phyloP scores from a whole-genome alignment of 192 early-diverging fungal genomes.

The Coemansia sp. region DNA sequence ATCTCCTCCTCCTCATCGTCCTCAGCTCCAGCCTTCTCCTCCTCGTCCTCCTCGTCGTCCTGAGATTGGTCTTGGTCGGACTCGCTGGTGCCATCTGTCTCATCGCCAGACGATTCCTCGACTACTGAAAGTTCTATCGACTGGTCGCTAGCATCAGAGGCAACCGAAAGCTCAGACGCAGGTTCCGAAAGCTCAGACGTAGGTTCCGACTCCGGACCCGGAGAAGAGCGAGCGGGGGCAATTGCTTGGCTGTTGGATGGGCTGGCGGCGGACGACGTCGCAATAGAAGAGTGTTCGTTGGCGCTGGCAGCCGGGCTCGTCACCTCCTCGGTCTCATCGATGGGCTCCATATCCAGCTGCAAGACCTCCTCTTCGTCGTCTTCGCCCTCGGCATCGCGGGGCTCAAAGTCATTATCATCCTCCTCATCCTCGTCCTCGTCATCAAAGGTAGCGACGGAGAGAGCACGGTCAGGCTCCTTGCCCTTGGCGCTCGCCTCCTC shows the following conservation, averaged over 20 bases:
- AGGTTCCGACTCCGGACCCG: not conserved
- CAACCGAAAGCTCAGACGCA: not conserved
- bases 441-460: not conserved
- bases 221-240: not conserved
- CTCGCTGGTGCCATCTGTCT: not conserved
- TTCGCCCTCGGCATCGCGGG: slow-evolving; percentile 18
- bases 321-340: slow-evolving; percentile 42
- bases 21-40: no score
- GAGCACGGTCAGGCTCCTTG: slow-evolving; percentile 10
- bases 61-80: not conserved
- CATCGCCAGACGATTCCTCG: slow-evolving; percentile 8
- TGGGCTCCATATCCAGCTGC: slow-evolving; percentile 38
- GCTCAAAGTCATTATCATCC: slow-evolving; percentile 36
- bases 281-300: not conserved
- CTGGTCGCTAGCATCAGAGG: not conserved
- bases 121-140: slow-evolving; percentile 16
- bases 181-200: not conserved
- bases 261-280: not conserved
- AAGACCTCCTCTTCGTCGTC: slow-evolving; percentile 42
- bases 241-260: not conserved
- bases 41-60: not conserved
- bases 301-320: slow-evolving; percentile 1
- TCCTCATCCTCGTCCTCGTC: slow-evolving; percentile 19
- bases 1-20: not conserved
- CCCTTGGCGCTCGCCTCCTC: slow-evolving; percentile 3